Base-by-base conservation (phyloP, 345 rosid species). In the Moringa oleifera region DNA sequence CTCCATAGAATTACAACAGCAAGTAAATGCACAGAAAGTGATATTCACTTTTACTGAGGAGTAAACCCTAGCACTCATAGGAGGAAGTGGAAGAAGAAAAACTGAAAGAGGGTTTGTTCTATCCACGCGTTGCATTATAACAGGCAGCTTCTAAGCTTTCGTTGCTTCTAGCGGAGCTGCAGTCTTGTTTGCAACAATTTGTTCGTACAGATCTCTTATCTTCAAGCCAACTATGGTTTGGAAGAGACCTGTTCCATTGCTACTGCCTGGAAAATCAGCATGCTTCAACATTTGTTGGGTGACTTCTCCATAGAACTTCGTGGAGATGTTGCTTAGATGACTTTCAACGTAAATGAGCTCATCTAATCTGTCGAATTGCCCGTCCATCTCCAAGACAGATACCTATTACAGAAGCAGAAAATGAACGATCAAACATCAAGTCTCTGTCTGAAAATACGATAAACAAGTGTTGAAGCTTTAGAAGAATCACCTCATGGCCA, bases 221-320 rank as follows among this genome's bases (percentile, higher is more conserved):
- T 94, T 94, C 71, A 90, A 74, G 9, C 99, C 99, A 17, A 83
- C 75, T 25, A 94, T 83, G 64, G 99, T 94, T 64, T 94, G 96
- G 82, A 90, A 94, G 8, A 90, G 88, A 37, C 99, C 97, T 0
- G 99, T 94, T 18, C 95, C 99, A 2, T 94, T 94, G 89, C 78
- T 94, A 70, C 99, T 94, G 18, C 99, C 97, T 0, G 99, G 99
- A 82, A 94, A 94, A 71, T 94, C 99, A 4, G 90, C 52, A 69
- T 90, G 97, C 72, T 90, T 94, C 80, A 94, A 73, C 97, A 94
- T 80, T 68, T 94, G 99, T 65, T 94, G 99, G 28, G 99, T 90
- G 0, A 90, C 88, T 71, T 94, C 99, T 0, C 97, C 96, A 21
- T 94, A 90, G 81, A 88, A 94, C 75, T 90, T 90, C 66, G 92